Evolutionary conservation across 305 asterid species (phyloP).

Genomic region (Fraxinus platypoda): DNA sequence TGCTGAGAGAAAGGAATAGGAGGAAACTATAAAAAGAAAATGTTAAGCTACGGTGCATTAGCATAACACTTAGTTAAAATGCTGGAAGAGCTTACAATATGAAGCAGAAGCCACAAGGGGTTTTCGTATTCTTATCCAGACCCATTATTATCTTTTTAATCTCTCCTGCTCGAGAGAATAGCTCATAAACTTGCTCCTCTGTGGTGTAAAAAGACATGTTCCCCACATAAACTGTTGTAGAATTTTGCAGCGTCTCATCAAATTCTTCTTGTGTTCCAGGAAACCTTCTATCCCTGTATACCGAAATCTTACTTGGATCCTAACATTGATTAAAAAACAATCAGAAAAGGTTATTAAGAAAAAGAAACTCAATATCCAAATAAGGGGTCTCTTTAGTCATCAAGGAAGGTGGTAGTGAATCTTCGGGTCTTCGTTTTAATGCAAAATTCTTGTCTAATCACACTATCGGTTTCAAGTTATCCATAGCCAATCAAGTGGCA

Average conservation of each 20-base stretch:
- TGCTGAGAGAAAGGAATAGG: not conserved
- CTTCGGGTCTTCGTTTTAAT: not conserved
- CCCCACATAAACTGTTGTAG: constrained; percentile 76
- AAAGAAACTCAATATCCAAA: not conserved
- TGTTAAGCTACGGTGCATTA: not conserved
- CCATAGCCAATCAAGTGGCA: not conserved
- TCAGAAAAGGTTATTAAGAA: too few relatives aligned
- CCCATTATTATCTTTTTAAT: constrained; percentile 93
- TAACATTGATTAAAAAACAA: constrained; percentile 17
- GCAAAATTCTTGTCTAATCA: not conserved
- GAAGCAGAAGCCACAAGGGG: constrained; percentile 98
- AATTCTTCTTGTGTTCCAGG: constrained; percentile 88
- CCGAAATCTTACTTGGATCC: constrained; percentile 88
- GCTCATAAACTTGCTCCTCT: constrained; percentile 95
- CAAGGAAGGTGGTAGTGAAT: not conserved
- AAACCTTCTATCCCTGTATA: constrained; percentile 90
- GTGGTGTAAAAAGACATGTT: constrained; percentile 96
- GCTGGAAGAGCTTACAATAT: constrained; percentile 49
- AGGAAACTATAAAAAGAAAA: not conserved
- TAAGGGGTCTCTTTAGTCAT: not conserved
- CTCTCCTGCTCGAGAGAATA: constrained; percentile 92
- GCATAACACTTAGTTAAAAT: not conserved
- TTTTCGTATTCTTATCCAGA: constrained; percentile 85
- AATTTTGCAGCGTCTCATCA: constrained; percentile 68
- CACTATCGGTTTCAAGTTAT: not conserved